Evolutionary conservation across 2,329 filamentous ascomycete species (phyloP).

Genomic region (Sclerotinia sclerotiorum): DNA sequence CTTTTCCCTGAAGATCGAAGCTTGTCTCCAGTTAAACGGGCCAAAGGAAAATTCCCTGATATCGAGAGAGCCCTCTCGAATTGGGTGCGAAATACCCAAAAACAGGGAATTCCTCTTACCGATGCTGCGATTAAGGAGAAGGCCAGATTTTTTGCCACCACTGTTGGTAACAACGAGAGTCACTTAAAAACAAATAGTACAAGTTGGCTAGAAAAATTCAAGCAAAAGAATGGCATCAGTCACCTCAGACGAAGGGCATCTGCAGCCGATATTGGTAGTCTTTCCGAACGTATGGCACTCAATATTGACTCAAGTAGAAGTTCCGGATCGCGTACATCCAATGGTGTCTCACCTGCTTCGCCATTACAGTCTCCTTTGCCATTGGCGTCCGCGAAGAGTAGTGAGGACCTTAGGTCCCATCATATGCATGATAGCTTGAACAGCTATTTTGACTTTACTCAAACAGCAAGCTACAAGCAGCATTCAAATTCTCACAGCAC

Average conservation of each 20-base stretch:
- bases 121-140: slow-evolving; percentile 85
- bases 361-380: slow-evolving; percentile 70
- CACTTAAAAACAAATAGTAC: slow-evolving; percentile 69
- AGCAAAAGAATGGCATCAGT: slow-evolving; percentile 63
- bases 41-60: slow-evolving; percentile 83
- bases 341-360: slow-evolving; percentile 70
- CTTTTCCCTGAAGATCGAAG: slow-evolving; percentile 77
- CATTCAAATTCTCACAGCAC: slow-evolving; percentile 66
- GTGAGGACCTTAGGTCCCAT: slow-evolving; percentile 60
- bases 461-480: slow-evolving; percentile 52
- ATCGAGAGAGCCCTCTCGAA: slow-evolving; percentile 88
- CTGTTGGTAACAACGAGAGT: slow-evolving; percentile 68
- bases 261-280: slow-evolving; percentile 57
- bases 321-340: slow-evolving; percentile 61
- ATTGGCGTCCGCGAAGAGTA: slow-evolving; percentile 62
- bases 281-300: slow-evolving; percentile 63
- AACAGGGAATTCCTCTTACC: slow-evolving; percentile 69
- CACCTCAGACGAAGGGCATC: slow-evolving; percentile 56
- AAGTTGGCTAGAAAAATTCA: slow-evolving; percentile 92
- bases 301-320: slow-evolving; percentile 54
- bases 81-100: slow-evolving; percentile 80
- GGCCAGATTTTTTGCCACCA: slow-evolving; percentile 75
- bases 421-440: slow-evolving; percentile 51
- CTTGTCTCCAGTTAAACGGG: slow-evolving; percentile 75
- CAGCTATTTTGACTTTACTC: slow-evolving; percentile 59